Percentiles rank a stretch among this genome's conserved stretches.
These are phyloP conservation scores for Suillus brevipes DNA, from an alignment of 768 basidiomycete species.

Conservation along the genomic window DNA sequence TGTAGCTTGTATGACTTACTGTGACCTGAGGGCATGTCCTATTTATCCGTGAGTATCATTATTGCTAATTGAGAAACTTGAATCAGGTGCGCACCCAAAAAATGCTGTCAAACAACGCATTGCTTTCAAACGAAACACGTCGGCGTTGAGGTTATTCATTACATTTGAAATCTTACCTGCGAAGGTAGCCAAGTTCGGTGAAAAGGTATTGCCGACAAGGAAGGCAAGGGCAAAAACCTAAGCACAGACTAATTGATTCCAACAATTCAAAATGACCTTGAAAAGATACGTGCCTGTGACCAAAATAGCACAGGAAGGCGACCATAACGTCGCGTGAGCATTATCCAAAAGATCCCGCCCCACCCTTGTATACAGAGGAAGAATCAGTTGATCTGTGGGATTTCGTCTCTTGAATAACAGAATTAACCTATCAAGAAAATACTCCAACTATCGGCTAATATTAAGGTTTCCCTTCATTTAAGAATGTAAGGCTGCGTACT, in stretches of 20 bases:
- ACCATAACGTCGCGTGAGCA: conserved; percentile 31
- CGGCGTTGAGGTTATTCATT: not conserved
- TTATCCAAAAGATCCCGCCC: conserved; percentile 32
- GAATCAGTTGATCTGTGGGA: not conserved
- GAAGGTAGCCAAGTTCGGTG: conserved; percentile 48
- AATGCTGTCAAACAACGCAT: conserved; percentile 35
- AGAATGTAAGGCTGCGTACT: conserved; percentile 18
- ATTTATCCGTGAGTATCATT: not conserved
- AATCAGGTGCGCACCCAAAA: conserved; percentile 25
- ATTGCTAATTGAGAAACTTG: not conserved
- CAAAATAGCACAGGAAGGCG: conserved; percentile 33
- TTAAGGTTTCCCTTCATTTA: not conserved
- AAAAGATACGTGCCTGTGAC: conserved; percentile 20
- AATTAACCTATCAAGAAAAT: conserved; percentile 45
- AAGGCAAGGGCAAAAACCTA: conserved; percentile 46
- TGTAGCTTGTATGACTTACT: conserved; percentile 24
- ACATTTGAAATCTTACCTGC: conserved; percentile 36
- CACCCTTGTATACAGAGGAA: conserved; percentile 23
- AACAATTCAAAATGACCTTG: not conserved
- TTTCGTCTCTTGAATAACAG: not conserved
- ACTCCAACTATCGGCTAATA: conserved; percentile 37
- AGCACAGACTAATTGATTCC: not conserved
- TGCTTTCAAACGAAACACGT: conserved; percentile 12
- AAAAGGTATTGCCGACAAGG: conserved; percentile 51
- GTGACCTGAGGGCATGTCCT: conserved; percentile 55